Base-by-base conservation (phyloP, 2,329 filamentous ascomycete species). In the Pyrenophora seminiperda region DNA sequence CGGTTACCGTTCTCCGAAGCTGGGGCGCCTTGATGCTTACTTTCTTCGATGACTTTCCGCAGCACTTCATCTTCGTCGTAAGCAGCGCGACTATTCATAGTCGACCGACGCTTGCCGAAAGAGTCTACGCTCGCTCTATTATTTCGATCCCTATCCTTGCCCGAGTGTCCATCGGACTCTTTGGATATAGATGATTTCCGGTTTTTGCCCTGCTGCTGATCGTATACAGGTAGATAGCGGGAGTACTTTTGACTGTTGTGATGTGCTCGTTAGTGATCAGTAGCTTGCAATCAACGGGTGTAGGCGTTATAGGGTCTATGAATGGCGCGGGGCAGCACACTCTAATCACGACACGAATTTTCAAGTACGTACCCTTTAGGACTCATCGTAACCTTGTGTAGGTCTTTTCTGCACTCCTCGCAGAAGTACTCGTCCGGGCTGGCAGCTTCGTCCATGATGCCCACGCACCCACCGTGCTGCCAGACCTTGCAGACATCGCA, bases 391-490 rank as follows among this genome's bases (percentile, higher is more conserved):
- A 96, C 87, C 69, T 86, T 91, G 79, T 99, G 94, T 43, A 96
- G 81, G 71, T 96, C 91, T 70, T 91, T 91, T 60, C 89, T 87
- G 76, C 94, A 99, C 73, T 91, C 84, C 76, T 99, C 94, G 76
- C 94, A 99, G 71, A 94, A 99, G 77, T 99, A 99, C 74, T 97
- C 92, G 46, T 97, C 93, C 7, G 94, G 94, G 59, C 90, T 93
- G 72, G 89, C 87, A 62, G 90, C 88, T 74, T 96, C 93, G 62
- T 94, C 94, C 78, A 96, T 91, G 67, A 99, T 96, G 53, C 94
- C 93, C 52, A 99, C 93, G 70, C 94, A 99, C 53, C 92, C 93
- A 66, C 94, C 94, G 72, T 99, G 94, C 73, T 99, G 94, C 94
- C 93, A 99, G 57, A 97, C 94, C 72, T 96, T 95, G 80, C 94